Evolutionary conservation across 2,329 filamentous ascomycete genomes (phyloP).

Genomic region (Phyllosticta citribraziliensis): DNA sequence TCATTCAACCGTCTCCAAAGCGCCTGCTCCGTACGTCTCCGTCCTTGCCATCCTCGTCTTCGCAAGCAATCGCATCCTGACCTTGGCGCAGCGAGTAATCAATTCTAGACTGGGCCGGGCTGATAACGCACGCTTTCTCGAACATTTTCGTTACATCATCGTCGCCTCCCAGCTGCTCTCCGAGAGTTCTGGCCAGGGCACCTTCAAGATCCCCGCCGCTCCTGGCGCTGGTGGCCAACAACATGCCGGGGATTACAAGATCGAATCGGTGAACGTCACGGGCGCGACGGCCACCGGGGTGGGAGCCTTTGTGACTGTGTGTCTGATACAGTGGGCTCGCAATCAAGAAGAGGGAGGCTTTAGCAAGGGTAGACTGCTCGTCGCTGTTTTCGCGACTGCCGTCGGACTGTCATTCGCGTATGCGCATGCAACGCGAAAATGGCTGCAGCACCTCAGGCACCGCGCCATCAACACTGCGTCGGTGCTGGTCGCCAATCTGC

Average conservation of each 20-base stretch:
- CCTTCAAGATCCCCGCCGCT: slow-evolving; percentile 25
- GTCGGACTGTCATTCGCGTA: slow-evolving; percentile 52
- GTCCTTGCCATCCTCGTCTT: background rate
- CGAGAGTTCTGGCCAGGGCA: slow-evolving; percentile 44
- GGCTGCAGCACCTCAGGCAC: slow-evolving; percentile 67
- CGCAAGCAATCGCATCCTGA: slow-evolving; percentile 13
- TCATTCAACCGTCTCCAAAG: slow-evolving; percentile 28
- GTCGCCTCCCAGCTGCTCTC: slow-evolving; percentile 83
- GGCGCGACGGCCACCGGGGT: slow-evolving; percentile 57
- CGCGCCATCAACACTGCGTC: slow-evolving; percentile 63
- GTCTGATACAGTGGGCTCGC: slow-evolving; percentile 62
- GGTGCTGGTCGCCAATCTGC: slow-evolving; percentile 60
- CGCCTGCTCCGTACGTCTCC: slow-evolving; percentile 26
- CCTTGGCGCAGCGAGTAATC: slow-evolving; percentile 48
- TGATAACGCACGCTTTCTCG: slow-evolving; percentile 77
- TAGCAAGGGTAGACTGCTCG: slow-evolving; percentile 45
- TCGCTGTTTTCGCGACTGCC: slow-evolving; percentile 41
- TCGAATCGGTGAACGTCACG: slow-evolving; percentile 46
- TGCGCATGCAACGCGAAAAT: slow-evolving; percentile 66
- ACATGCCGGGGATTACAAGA: slow-evolving; percentile 25
- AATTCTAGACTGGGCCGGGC: slow-evolving; percentile 63
- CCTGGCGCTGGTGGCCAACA: slow-evolving; percentile 19
- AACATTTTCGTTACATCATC: slow-evolving; percentile 87
- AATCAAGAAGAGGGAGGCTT: slow-evolving; percentile 41
- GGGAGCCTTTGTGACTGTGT: slow-evolving; percentile 52